phyloP scores from a whole-genome alignment of 345 rosid genomes.

The Murraya paniculata region DNA sequence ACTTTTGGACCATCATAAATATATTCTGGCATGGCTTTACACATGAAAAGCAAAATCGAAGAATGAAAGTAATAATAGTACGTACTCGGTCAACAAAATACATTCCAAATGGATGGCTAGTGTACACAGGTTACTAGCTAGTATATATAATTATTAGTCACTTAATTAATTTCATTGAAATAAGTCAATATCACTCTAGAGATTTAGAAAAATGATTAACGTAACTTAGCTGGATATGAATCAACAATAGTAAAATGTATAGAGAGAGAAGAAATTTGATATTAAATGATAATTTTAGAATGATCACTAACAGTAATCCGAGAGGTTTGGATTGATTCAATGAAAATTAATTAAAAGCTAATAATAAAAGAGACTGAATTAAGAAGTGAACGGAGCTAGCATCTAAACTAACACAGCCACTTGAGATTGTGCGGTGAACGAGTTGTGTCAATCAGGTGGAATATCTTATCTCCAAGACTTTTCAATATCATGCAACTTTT shows the following conservation, averaged over 20 bases:
- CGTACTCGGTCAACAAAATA: neutral
- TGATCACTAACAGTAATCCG: neutral
- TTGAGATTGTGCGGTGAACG: constrained; percentile 14
- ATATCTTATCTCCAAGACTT: constrained; percentile 32
- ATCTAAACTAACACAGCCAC: constrained; percentile 12
- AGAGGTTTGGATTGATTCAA: neutral
- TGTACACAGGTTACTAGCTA: neutral
- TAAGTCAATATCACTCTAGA: too few species aligned
- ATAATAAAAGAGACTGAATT: neutral
- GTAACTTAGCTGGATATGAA: too few species aligned
- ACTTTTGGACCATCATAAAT: constrained; percentile 2
- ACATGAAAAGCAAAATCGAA: neutral
- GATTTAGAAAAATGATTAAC: too few species aligned
- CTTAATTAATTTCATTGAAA: too few species aligned
- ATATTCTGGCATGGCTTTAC: neutral
- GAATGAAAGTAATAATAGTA: neutral
- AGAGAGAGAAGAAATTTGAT: neutral
- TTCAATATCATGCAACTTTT: constrained; percentile 12
- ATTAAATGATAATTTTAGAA: neutral
- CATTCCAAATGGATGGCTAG: neutral
- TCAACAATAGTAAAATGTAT: neutral
- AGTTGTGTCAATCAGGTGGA: constrained; percentile 19
- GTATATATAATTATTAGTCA: too few species aligned
- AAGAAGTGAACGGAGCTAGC: neutral
- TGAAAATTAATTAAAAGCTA: neutral